Evolutionary conservation across 2,329 filamentous ascomycete genomes (phyloP).

Genomic region (Aspergillus fischeri): DNA sequence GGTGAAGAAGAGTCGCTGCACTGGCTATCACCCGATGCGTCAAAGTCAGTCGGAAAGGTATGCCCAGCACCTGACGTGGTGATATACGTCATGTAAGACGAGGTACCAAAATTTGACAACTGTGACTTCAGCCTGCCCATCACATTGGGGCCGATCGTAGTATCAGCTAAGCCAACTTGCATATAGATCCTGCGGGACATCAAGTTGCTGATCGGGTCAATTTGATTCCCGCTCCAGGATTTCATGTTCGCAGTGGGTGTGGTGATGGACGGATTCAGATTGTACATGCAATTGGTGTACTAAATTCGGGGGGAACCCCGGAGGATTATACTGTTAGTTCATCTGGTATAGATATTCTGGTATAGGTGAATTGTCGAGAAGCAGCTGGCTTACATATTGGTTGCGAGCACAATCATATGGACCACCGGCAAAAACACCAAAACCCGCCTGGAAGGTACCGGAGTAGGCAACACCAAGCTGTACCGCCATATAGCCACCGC

Average conservation of each 20-base stretch:
- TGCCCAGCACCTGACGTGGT: constrained; percentile 11
- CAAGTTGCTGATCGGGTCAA: constrained; percentile 8
- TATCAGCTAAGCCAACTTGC: constrained; percentile 11
- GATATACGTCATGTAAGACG: constrained; percentile 10
- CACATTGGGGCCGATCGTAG: constrained; percentile 13
- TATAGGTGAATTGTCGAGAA: no score
- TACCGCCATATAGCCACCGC: constrained; percentile 13
- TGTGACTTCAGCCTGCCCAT: constrained; percentile 13
- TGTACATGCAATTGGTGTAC: constrained; percentile 16
- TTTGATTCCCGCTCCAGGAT: constrained; percentile 13
- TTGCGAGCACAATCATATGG: constrained; percentile 14
- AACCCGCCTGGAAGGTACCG: constrained; percentile 10
- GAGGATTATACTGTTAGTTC: no score
- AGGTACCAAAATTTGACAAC: constrained; percentile 7
- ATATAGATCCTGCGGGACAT: constrained; percentile 13
- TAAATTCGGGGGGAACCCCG: neutral
- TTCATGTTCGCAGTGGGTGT: constrained; percentile 14
- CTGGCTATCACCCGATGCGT: constrained; percentile 10
- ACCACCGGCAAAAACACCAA: constrained; percentile 17
- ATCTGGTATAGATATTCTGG: no score
- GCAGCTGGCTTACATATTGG: neutral
- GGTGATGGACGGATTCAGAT: constrained; percentile 12
- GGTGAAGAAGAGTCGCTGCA: constrained; percentile 10
- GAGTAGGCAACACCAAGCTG: constrained; percentile 16
- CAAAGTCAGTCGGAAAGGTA: constrained; percentile 16